A percentile compares a stretch with the other conserved stretches of the same genome.
These are phyloP conservation scores for Eutrema heterophyllum DNA, from an alignment of 345 rosid species.

Conservation along the genomic window DNA sequence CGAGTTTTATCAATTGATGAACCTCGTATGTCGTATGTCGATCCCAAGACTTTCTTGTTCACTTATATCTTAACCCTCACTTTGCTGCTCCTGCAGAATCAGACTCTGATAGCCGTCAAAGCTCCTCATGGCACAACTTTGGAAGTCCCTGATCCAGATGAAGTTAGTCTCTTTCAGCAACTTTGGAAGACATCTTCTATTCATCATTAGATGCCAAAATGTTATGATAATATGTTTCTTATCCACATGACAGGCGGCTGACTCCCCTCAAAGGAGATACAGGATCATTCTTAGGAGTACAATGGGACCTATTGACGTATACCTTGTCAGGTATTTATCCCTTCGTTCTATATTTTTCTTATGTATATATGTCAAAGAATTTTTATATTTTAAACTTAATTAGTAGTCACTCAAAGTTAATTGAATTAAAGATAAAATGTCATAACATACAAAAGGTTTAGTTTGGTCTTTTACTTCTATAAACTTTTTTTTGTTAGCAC, in stretches of 20 bases:
- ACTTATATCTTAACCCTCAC: conserved; percentile 15
- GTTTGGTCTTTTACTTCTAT: not conserved
- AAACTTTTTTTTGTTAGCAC: not conserved
- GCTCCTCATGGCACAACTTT: conserved; percentile 98
- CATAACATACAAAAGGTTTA: not conserved
- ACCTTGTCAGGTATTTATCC: conserved; percentile 73
- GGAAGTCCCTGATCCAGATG: conserved; percentile 95
- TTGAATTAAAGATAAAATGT: not conserved
- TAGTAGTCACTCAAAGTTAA: not conserved
- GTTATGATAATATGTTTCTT: conserved; percentile 25
- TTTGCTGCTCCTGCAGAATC: conserved; percentile 49
- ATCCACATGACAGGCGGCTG: conserved; percentile 53
- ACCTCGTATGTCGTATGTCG: not conserved
- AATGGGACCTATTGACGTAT: conserved; percentile 97
- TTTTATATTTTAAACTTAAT: not conserved
- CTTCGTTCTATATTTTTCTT: not conserved
- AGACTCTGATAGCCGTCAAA: conserved; percentile 93
- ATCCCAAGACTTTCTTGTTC: conserved; percentile 16
- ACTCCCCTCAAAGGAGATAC: conserved; percentile 77
- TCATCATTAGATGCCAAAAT: conserved; percentile 18
- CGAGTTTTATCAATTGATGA: not conserved
- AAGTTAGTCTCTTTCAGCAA: conserved; percentile 45
- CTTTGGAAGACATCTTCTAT: conserved; percentile 2
- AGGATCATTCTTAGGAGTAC: conserved; percentile 92
- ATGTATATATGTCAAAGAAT: not conserved